Percentiles rank a stretch among this genome's conserved stretches.
These are phyloP conservation scores for Epichloe gansuensis DNA, from an alignment of 2,329 filamentous ascomycete species.

Conservation along the genomic window DNA sequence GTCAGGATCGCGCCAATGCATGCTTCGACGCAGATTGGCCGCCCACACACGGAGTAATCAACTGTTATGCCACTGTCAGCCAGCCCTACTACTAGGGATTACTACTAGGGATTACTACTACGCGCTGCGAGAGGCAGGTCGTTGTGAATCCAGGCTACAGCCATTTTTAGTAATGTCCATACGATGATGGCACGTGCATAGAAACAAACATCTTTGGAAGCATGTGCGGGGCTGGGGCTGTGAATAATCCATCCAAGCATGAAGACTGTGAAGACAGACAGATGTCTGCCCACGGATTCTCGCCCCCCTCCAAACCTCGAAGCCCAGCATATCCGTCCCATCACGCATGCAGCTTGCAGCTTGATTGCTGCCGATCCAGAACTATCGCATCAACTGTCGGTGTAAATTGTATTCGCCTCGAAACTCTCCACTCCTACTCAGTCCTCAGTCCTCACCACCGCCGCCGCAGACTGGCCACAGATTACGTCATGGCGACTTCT, in stretches of 20 bases:
- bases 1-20: neutral
- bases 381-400: neutral
- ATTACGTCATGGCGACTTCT: slow-evolving; percentile 33
- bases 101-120: too few relatives aligned
- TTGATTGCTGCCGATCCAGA: neutral
- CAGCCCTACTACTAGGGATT: too few relatives aligned
- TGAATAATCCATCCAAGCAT: neutral
- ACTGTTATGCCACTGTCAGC: too few relatives aligned
- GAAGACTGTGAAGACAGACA: neutral
- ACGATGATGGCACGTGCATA: too few relatives aligned
- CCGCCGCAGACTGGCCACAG: slow-evolving; percentile 3
- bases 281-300: neutral
- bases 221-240: neutral
- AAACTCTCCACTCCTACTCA: neutral
- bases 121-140: too few relatives aligned
- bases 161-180: too few relatives aligned
- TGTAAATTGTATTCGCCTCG: neutral
- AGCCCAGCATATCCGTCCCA: neutral
- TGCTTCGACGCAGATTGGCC: too few relatives aligned
- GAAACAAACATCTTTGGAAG: neutral
- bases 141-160: too few relatives aligned
- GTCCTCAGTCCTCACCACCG: neutral
- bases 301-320: neutral
- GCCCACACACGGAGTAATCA: too few relatives aligned
- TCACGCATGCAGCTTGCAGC: neutral